Evolutionary conservation across 2,329 filamentous ascomycete genomes (phyloP).

Genomic region (Fusarium setosum): DNA sequence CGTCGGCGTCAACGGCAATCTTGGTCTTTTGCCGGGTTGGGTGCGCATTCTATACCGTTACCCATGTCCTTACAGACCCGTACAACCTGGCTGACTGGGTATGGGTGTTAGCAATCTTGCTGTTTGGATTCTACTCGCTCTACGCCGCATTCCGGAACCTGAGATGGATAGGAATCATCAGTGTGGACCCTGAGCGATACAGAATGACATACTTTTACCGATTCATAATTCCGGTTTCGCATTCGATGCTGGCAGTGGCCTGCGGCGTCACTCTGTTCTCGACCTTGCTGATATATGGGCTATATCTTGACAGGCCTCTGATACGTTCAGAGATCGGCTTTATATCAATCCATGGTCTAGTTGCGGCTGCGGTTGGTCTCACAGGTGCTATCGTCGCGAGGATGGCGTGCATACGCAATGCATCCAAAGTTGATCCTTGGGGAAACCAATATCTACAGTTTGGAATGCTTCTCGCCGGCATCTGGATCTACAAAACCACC

Average conservation of each 20-base stretch:
- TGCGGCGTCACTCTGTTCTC: conserved; percentile 27
- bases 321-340: conserved; percentile 5
- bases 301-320: conserved; percentile 24
- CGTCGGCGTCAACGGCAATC: conserved; percentile 23
- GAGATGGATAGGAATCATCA: conserved; percentile 27
- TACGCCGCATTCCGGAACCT: conserved; percentile 27
- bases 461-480: conserved; percentile 6
- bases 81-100: conserved; percentile 35
- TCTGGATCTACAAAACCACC: conserved; percentile 1
- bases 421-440: conserved; percentile 28
- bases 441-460: conserved; percentile 29
- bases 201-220: conserved; percentile 13
- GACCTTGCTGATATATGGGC: conserved; percentile 30
- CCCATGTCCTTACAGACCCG: conserved; percentile 33
- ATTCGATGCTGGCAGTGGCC: conserved; percentile 26
- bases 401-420: conserved; percentile 5
- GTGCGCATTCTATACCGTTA: conserved; percentile 29
- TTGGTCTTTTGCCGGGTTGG: conserved; percentile 27
- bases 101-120: conserved; percentile 30
- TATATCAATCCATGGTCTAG: conserved; percentile 15
- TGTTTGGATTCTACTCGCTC: conserved; percentile 38
- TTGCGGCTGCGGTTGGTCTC: conserved; percentile 28
- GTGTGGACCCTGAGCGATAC: conserved; percentile 13
- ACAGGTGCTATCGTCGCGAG: conserved; percentile 20
- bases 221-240: conserved; percentile 27